These are phyloP conservation scores for Rubroshorea leprosula DNA, from an alignment of 345 rosid genomes.

Conservation along the genomic window DNA sequence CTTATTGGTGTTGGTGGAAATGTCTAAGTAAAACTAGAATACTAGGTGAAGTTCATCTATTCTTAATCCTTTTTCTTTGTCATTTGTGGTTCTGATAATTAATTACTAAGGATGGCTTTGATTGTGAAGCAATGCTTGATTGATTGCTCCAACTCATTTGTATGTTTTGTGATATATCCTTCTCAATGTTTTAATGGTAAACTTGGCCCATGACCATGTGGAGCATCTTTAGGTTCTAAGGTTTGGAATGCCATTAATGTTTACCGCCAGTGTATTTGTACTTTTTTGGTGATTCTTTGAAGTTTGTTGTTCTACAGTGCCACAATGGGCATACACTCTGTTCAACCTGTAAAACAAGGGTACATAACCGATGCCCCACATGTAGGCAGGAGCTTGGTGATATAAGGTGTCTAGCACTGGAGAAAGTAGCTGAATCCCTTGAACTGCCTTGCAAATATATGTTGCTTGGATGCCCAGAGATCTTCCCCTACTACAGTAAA, in stretches of 20 bases:
- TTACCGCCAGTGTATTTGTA: neutral
- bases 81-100: neutral
- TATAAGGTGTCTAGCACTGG: slow-evolving; percentile 83
- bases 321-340: slow-evolving; percentile 96
- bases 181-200: neutral
- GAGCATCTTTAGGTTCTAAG: neutral
- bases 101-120: neutral
- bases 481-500: slow-evolving; percentile 93
- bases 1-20: no score
- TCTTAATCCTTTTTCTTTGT: neutral
- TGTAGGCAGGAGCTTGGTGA: slow-evolving; percentile 98
- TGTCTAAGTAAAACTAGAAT: no score
- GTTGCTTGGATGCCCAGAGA: slow-evolving; percentile 82
- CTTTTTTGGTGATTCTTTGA: neutral
- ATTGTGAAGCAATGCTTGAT: neutral
- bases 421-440: slow-evolving; percentile 91
- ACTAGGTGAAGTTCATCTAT: neutral
- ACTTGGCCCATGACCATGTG: neutral
- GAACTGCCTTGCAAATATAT: slow-evolving; percentile 80
- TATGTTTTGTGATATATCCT: neutral
- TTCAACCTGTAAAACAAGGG: slow-evolving; percentile 83
- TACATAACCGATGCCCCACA: slow-evolving; percentile 87
- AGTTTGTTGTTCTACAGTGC: slow-evolving; percentile 48
- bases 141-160: no score
- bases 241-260: neutral